Conservation (phyloP, 768 basidiomycete genomes). For the Pulveroboletus sp. region DNA sequence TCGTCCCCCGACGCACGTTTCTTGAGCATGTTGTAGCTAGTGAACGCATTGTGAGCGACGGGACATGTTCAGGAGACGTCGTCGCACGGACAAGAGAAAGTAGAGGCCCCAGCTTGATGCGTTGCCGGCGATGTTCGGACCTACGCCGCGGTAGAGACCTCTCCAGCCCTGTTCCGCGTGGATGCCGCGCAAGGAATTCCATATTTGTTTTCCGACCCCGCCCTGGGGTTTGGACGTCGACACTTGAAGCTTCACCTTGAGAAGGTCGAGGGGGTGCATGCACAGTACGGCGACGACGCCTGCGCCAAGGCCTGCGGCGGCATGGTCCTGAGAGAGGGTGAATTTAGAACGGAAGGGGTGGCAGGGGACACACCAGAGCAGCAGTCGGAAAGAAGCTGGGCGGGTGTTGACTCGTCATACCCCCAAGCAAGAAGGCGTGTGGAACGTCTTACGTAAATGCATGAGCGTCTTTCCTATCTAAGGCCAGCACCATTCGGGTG, state of each 20-base stretch:
- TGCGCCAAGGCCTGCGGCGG: constrained; percentile 87
- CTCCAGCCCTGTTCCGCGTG: constrained; percentile 70
- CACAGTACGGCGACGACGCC: constrained; percentile 89
- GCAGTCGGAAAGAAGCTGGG: constrained; percentile 43
- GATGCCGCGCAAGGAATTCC: constrained; percentile 68
- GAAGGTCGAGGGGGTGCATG: constrained; percentile 95
- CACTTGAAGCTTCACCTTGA: constrained; percentile 93
- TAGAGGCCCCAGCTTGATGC: constrained; percentile 97
- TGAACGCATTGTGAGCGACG: constrained; percentile 1
- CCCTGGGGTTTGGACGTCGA: constrained; percentile 60
- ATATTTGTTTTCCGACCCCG: constrained; percentile 71
- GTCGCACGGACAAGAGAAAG: constrained; percentile 76
- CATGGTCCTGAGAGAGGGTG: constrained; percentile 73
- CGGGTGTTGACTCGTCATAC: constrained; percentile 29
- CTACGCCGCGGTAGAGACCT: constrained; percentile 87
- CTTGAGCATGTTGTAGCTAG: constrained; percentile 92
- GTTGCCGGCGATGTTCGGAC: constrained; percentile 90
- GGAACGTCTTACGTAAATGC: constrained; percentile 19
- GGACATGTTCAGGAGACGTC: background rate
- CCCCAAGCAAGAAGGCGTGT: constrained; percentile 1
- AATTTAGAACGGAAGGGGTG: background rate
- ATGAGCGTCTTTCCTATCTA: no score
- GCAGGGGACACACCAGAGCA: constrained; percentile 26
- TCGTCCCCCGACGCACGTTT: constrained; percentile 68
- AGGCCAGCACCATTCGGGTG: no score